phyloP scores from a whole-genome alignment of 2,329 filamentous ascomycete species.

The Penicillium corylophilum region DNA sequence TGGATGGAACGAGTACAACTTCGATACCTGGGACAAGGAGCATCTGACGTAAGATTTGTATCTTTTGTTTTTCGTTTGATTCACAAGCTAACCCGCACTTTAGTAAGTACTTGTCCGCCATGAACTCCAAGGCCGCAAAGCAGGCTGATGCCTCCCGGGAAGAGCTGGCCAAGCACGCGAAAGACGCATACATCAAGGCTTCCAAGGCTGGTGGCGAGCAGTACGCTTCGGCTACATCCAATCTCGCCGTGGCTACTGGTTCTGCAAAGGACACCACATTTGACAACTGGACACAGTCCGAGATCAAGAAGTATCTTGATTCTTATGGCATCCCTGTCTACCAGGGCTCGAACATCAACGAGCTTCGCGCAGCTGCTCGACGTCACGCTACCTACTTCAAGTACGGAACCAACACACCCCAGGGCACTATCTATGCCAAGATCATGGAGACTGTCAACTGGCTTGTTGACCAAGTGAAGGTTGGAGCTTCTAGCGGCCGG shows the following conservation, averaged over 20 bases:
- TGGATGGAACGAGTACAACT: slow-evolving; percentile 72
- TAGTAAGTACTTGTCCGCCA: slow-evolving; percentile 50
- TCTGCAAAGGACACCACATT: slow-evolving; percentile 66
- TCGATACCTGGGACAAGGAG: slow-evolving; percentile 72
- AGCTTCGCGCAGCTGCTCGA: slow-evolving; percentile 68
- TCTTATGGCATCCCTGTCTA: slow-evolving; percentile 70
- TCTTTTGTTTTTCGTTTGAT: not conserved
- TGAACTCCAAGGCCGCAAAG: slow-evolving; percentile 56
- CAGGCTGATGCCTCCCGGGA: slow-evolving; percentile 67
- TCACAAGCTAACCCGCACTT: not conserved
- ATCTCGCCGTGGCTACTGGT: slow-evolving; percentile 65
- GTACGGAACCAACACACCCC: slow-evolving; percentile 68
- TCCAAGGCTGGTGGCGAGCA: slow-evolving; percentile 47
- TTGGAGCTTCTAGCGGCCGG: slow-evolving; percentile 49
- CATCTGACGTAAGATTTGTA: slow-evolving; percentile 60
- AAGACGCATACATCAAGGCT: slow-evolving; percentile 47
- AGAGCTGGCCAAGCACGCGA: slow-evolving; percentile 64
- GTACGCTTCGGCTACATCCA: slow-evolving; percentile 68
- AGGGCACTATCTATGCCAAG: slow-evolving; percentile 66
- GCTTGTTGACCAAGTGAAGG: slow-evolving; percentile 50
- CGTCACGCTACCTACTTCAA: slow-evolving; percentile 74
- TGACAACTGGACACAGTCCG: slow-evolving; percentile 68
- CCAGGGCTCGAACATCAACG: slow-evolving; percentile 66
- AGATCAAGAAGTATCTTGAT: slow-evolving; percentile 77
- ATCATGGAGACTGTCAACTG: slow-evolving; percentile 50